phyloP scores from a whole-genome alignment of 1,139 yeast genomes.

The Taphrina pruni region DNA sequence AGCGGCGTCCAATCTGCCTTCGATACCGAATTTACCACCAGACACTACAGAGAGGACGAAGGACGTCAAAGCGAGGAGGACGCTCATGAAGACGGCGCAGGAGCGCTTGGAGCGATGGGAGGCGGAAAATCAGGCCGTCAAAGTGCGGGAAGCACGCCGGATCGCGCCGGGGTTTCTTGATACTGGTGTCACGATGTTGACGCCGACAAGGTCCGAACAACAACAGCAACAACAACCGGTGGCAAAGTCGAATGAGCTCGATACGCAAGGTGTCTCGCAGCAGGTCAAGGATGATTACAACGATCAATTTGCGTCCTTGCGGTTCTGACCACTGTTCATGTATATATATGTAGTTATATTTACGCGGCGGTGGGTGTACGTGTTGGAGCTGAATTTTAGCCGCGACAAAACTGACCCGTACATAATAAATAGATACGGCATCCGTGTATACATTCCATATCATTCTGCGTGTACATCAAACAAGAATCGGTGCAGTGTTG shows the following conservation, averaged over 20 bases:
- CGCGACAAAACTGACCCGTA: too few species aligned
- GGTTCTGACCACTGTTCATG: not conserved
- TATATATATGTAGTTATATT: too few species aligned
- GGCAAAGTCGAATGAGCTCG: not conserved
- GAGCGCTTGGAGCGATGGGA: slow-evolving; percentile 29
- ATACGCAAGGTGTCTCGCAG: not conserved
- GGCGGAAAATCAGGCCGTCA: slow-evolving; percentile 8
- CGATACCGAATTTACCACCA: slow-evolving; percentile 11
- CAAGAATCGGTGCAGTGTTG: too few species aligned
- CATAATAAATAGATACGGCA: too few species aligned
- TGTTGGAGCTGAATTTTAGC: too few species aligned
- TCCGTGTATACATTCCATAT: too few species aligned
- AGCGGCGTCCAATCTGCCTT: slow-evolving; percentile 6
- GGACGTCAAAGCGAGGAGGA: slow-evolving; percentile 2
- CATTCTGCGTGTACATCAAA: too few species aligned
- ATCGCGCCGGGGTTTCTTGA: slow-evolving; percentile 43
- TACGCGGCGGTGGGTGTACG: too few species aligned
- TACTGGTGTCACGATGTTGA: slow-evolving; percentile 36
- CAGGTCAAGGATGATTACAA: slow-evolving; percentile 9
- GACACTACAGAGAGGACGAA: not conserved
- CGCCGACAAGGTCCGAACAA: slow-evolving; percentile 26
- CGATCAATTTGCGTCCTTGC: slow-evolving; percentile 24
- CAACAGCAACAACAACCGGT: not conserved
- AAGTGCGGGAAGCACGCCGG: slow-evolving; percentile 27
- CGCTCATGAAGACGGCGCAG: not conserved